A percentile compares a stretch with the other conserved stretches of the same genome.
Conservation (phyloP, 495 filamentous ascomycete species). For the Podospora bellae-mahoneyi region DNA sequence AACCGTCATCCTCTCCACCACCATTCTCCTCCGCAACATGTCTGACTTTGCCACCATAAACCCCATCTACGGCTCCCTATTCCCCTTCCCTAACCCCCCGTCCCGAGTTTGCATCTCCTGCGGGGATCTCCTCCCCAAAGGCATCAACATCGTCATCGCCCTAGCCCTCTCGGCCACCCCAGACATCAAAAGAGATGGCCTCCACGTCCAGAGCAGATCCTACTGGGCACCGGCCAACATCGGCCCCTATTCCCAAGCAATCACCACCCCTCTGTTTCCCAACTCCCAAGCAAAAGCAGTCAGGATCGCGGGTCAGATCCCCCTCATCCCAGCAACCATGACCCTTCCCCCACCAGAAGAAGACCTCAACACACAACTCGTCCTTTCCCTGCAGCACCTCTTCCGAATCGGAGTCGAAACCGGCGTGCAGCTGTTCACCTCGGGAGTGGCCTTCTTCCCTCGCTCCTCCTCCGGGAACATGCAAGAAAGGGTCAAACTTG, state of each 20-base stretch:
- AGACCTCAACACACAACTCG: conserved; percentile 27
- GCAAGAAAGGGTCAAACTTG: conserved; percentile 17
- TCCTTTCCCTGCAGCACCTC: conserved; percentile 80
- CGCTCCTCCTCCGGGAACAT: conserved; percentile 11
- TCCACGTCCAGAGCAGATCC: conserved; percentile 89
- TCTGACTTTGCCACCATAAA: conserved; percentile 72
- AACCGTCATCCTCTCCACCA: conserved; percentile 65
- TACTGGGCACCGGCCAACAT: conserved; percentile 99
- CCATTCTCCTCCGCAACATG: conserved; percentile 78
- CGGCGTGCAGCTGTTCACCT: conserved; percentile 68
- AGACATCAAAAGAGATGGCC: conserved; percentile 45
- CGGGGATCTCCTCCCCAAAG: conserved; percentile 54
- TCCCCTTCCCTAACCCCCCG: conserved; percentile 72
- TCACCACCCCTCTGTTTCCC: conserved; percentile 52
- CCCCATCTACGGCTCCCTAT: conserved; percentile 63
- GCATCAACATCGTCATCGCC: conserved; percentile 54
- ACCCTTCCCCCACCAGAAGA: conserved; percentile 35
- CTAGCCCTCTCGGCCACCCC: conserved; percentile 34
- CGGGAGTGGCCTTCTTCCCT: conserved; percentile 68
- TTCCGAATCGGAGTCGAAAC: conserved; percentile 76
- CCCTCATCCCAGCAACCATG: conserved; percentile 81
- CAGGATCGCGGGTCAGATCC: conserved; percentile 83
- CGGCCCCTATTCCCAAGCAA: conserved; percentile 92
- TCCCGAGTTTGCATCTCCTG: conserved; percentile 79
- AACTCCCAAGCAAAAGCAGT: conserved; percentile 22